Evolutionary conservation across 352 stramenopile species (phyloP), one percentile per base, ranked within the genome.

Genomic region (Lagenidium sp.): DNA sequence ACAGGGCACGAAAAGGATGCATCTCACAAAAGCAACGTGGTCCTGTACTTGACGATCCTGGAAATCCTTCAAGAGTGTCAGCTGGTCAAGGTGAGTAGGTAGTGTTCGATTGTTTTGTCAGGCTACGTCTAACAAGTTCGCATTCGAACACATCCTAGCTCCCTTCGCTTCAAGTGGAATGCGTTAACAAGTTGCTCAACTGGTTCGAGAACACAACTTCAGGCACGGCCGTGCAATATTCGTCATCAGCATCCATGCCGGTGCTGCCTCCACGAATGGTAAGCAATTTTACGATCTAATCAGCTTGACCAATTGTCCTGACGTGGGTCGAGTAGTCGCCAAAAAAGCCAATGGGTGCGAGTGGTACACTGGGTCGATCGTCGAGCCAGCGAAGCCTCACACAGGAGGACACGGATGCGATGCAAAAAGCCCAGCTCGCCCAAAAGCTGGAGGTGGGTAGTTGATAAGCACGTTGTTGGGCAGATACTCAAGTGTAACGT

Each of bases 191-290:
- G 22, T 44, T 74, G 6, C 47, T 88, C 37, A 46, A 59, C 1
- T 88, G 75, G 75, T 84, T 85, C 44, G 72, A 84, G 45, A 52
- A 57, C 16, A 75, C 53, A 1, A 52, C 50, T 7, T 36, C 30
- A 23, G 41, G 47, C 21, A 34, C 53, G 11, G 36, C 42, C 21
- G 63, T 77, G n/a, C n/a, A n/a, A n/a, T n/a, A n/a, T 45, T 37
- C 46, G 49, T 22, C 50, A 22, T 61, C 60, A 7, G 47, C 44
- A 4, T 82, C 71, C 0, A 55, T 57, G 12, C 64, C 71, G 13
- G 65, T 81, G 34, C 53, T 85, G 4, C 57, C 69, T 1, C 60
- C 69, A 25, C 63, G 63, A 24, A 87, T 85, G 68, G 74, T 85
- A 65, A 10, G 47, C 7, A 39, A n/a, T n/a, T n/a, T n/a, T 39